phyloP scores from a whole-genome alignment of 305 asterid species.

The Fraxinus dipetala region DNA sequence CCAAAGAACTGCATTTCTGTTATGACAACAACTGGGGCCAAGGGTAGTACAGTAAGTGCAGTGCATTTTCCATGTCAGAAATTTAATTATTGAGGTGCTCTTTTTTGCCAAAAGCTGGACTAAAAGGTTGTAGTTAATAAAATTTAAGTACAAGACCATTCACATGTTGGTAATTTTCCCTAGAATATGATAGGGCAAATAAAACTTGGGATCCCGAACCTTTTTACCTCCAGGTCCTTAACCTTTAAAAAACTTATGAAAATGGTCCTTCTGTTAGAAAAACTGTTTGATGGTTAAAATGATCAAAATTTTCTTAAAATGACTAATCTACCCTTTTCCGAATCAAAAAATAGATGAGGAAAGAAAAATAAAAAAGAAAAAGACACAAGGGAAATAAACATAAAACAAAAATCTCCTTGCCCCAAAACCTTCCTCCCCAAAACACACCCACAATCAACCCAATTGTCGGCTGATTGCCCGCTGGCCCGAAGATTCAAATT shows the following conservation, averaged over 20 bases:
- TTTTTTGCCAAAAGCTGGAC: background rate
- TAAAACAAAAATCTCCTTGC: background rate
- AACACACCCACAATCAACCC: background rate
- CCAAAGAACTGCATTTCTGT: conserved; percentile 92
- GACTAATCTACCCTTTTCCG: background rate
- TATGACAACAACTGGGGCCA: conserved; percentile 97
- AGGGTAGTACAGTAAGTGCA: conserved; percentile 92
- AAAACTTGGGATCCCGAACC: background rate
- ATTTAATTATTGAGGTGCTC: background rate
- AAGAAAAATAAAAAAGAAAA: background rate
- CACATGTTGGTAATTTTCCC: background rate
- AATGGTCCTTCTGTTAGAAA: background rate
- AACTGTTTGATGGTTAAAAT: background rate
- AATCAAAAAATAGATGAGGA: background rate
- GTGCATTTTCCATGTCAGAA: background rate
- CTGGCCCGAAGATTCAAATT: background rate
- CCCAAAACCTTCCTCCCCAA: background rate
- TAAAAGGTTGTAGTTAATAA: background rate
- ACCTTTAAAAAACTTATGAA: background rate
- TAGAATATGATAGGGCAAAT: background rate
- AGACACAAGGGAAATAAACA: background rate
- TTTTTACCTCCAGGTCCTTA: background rate
- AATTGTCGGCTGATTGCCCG: background rate
- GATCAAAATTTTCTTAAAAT: background rate
- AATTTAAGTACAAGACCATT: background rate